Conservation (phyloP, 2,329 filamentous ascomycete species). For the Apiospora marii region DNA sequence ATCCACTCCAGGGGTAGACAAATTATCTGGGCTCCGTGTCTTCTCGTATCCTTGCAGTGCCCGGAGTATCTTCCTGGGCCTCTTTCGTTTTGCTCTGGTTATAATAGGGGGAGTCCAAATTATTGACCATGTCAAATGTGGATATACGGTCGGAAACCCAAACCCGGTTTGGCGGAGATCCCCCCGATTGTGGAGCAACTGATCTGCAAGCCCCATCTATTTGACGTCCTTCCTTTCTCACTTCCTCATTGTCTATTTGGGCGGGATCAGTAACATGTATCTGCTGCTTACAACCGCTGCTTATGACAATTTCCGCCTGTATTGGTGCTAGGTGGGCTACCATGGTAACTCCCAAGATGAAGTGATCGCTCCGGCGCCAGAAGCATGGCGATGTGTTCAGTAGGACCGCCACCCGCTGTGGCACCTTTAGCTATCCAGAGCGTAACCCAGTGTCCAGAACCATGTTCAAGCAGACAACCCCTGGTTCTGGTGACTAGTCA, state of each 20-base stretch:
- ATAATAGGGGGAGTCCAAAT: constrained; percentile 1
- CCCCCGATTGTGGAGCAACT: neutral
- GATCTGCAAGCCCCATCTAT: neutral
- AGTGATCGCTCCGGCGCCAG: no score
- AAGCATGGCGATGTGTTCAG: no score
- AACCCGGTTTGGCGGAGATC: neutral
- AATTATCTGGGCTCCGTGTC: neutral
- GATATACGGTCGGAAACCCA: neutral
- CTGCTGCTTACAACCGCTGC: neutral
- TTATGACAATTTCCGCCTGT: constrained; percentile 4
- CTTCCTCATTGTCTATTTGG: neutral
- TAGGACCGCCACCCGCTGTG: no score
- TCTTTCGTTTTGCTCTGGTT: neutral
- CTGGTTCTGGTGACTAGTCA: no score
- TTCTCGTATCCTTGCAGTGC: neutral
- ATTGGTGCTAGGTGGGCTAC: no score
- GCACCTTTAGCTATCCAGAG: no score
- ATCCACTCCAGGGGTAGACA: neutral
- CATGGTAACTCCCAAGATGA: no score
- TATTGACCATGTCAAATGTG: neutral
- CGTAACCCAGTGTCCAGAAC: no score
- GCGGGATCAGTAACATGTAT: neutral
- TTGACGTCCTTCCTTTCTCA: neutral
- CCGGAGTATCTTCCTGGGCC: neutral
- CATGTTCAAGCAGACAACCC: no score